Conservation (phyloP, 495 filamentous ascomycete species). For the Glonium stellatum region DNA sequence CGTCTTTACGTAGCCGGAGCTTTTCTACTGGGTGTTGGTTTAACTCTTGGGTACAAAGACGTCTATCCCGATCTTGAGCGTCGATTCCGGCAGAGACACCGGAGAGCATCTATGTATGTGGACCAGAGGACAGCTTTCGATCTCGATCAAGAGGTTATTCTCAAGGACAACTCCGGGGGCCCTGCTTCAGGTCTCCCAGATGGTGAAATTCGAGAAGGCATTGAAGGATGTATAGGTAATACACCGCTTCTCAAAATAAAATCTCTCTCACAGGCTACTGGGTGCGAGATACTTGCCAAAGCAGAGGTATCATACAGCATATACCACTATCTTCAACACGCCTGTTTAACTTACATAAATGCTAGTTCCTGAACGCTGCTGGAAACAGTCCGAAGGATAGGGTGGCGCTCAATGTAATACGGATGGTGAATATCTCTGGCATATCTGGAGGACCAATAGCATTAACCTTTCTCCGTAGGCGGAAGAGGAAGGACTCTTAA, state of each 20-base stretch:
- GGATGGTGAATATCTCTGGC: slow-evolving; percentile 45
- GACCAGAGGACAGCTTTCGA: neutral
- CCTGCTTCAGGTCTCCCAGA: neutral
- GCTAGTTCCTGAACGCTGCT: slow-evolving; percentile 85
- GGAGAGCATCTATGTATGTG: neutral
- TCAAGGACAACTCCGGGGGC: neutral
- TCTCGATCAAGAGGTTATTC: neutral
- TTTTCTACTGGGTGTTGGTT: slow-evolving; percentile 63
- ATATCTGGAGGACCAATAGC: neutral
- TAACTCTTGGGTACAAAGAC: slow-evolving; percentile 70
- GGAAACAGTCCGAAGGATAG: slow-evolving; percentile 93
- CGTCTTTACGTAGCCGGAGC: slow-evolving; percentile 44
- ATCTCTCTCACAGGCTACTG: slow-evolving; percentile 83
- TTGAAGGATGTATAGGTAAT: slow-evolving; percentile 90
- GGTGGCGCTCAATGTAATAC: slow-evolving; percentile 84
- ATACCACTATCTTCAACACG: neutral
- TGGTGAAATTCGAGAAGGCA: slow-evolving; percentile 53
- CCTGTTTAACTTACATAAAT: neutral
- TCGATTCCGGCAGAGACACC: slow-evolving; percentile 46
- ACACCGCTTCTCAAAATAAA: slow-evolving; percentile 86
- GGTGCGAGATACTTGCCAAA: slow-evolving; percentile 87
- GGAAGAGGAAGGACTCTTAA: slow-evolving; percentile 69
- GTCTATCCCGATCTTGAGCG: slow-evolving; percentile 62
- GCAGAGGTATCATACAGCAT: slow-evolving; percentile 55
- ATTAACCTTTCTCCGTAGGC: slow-evolving; percentile 43